These are phyloP conservation scores for Podospora pseudopauciseta DNA, from an alignment of 495 filamentous ascomycete species.

Conservation along the genomic window DNA sequence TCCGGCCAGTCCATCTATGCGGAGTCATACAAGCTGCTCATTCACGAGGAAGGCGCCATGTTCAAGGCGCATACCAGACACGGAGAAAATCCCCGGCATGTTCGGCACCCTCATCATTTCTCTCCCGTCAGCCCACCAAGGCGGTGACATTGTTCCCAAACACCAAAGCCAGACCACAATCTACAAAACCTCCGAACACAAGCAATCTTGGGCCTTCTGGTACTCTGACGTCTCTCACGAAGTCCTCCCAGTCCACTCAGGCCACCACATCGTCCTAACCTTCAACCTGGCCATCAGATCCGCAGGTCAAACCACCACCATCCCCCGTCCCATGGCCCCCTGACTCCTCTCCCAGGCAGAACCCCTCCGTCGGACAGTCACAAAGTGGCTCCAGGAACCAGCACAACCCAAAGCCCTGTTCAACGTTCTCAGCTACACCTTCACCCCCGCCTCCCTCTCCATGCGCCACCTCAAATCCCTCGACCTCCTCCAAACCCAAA, in stretches of 20 bases:
- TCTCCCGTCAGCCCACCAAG: slow-evolving; percentile 51
- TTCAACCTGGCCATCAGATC: slow-evolving; percentile 49
- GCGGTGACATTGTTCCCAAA: slow-evolving; percentile 47
- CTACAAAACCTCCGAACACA: slow-evolving; percentile 38
- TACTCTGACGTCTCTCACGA: slow-evolving; percentile 55
- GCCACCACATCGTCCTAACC: slow-evolving; percentile 50
- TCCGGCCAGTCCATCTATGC: slow-evolving; percentile 27
- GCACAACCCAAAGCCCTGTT: slow-evolving; percentile 19
- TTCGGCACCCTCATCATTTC: slow-evolving; percentile 56
- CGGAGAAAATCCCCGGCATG: slow-evolving; percentile 54
- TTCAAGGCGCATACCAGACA: slow-evolving; percentile 51
- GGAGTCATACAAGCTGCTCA: slow-evolving; percentile 52
- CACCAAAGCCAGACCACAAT: slow-evolving; percentile 37
- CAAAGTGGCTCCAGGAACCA: slow-evolving; percentile 19
- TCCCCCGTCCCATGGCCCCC: not conserved
- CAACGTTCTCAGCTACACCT: slow-evolving; percentile 46
- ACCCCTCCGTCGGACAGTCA: slow-evolving; percentile 23
- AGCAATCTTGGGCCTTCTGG: slow-evolving; percentile 42
- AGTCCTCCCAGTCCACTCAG: slow-evolving; percentile 46
- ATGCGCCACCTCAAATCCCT: slow-evolving; percentile 38
- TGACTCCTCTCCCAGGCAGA: not conserved
- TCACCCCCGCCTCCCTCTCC: slow-evolving; percentile 41
- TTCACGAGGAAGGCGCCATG: slow-evolving; percentile 55
- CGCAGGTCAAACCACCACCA: slow-evolving; percentile 12
- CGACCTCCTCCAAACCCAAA: slow-evolving; percentile 33